Conservation (phyloP, 805 yeast species). For the Metschnikowia bowlesiae region DNA sequence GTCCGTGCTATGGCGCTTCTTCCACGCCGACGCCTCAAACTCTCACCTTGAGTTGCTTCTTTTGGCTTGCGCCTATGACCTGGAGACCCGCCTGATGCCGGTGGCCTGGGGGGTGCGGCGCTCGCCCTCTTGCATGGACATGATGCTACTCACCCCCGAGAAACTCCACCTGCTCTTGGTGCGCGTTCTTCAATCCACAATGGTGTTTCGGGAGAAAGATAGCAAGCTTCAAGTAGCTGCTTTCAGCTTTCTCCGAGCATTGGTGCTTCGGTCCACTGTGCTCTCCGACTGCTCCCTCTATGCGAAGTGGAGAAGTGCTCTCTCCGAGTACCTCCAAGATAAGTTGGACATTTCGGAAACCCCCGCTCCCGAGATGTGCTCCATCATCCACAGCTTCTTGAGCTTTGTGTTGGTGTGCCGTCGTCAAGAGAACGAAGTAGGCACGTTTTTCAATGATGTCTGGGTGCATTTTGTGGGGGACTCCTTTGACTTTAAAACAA, state of each 20-base stretch:
- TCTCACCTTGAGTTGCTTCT: slow-evolving; percentile 38
- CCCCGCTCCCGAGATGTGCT: background rate
- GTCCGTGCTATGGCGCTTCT: slow-evolving; percentile 38
- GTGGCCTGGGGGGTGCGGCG: background rate
- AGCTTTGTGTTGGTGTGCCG: slow-evolving; percentile 8
- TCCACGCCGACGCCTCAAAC: slow-evolving; percentile 35
- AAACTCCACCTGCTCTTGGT: slow-evolving; percentile 25
- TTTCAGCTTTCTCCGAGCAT: slow-evolving; percentile 14
- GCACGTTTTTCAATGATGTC: background rate
- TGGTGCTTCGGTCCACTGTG: background rate
- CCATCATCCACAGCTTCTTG: slow-evolving; percentile 8
- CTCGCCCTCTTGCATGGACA: slow-evolving; percentile 7
- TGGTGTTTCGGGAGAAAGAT: slow-evolving; percentile 16
- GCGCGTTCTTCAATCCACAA: slow-evolving; percentile 23
- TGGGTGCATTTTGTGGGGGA: slow-evolving; percentile 5
- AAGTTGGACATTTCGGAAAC: slow-evolving; percentile 13
- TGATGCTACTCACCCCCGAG: slow-evolving; percentile 15
- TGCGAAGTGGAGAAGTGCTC: slow-evolving; percentile 21
- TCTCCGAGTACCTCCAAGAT: background rate
- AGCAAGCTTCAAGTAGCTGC: slow-evolving; percentile 14
- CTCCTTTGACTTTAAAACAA: background rate
- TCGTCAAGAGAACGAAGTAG: background rate
- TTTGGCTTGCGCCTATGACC: slow-evolving; percentile 10
- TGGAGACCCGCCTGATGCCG: background rate
- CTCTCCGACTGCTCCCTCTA: slow-evolving; percentile 9